A percentile compares a stretch with the other conserved stretches of the same genome.
Conservation (phyloP, 1,284 basidiomycete species). For the Moesziomyces aphidis region DNA sequence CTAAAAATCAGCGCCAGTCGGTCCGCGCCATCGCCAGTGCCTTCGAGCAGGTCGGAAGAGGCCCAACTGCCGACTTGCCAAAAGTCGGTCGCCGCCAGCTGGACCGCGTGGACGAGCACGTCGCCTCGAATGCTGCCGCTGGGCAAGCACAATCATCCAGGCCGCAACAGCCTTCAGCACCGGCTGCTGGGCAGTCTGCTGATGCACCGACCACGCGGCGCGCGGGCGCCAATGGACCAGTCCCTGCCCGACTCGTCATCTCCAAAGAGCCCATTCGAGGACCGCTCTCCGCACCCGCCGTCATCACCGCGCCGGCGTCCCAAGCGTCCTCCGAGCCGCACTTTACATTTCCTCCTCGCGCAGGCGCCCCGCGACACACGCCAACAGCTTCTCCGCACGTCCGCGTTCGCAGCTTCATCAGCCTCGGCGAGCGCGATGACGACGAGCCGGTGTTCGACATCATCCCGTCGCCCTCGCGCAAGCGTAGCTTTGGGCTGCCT, state of each 20-base stretch:
- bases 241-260: constrained; percentile 17
- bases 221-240: background rate
- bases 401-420: constrained; percentile 17
- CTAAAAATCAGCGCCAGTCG: constrained; percentile 21
- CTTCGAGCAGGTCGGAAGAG: constrained; percentile 9
- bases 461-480: constrained; percentile 33
- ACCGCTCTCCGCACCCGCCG: constrained; percentile 24
- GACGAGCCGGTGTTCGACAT: constrained; percentile 40
- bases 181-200: background rate
- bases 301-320: constrained; percentile 2
- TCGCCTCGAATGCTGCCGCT: background rate
- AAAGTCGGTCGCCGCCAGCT: constrained; percentile 8
- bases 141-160: background rate
- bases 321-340: constrained; percentile 5
- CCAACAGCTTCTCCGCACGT: background rate
- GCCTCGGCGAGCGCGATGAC: constrained; percentile 20
- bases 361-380: background rate
- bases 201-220: background rate
- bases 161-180: background rate
- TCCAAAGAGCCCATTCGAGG: constrained; percentile 17
- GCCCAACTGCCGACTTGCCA: constrained; percentile 1
- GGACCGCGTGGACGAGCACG: constrained; percentile 16
- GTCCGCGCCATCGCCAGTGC: constrained; percentile 33
- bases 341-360: constrained; percentile 30
- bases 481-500: constrained; percentile 7